A percentile compares a stretch with the other conserved stretches of the same genome.
These are phyloP conservation scores for Suillus subalutaceus DNA, from an alignment of 768 basidiomycete species.

Conservation along the genomic window DNA sequence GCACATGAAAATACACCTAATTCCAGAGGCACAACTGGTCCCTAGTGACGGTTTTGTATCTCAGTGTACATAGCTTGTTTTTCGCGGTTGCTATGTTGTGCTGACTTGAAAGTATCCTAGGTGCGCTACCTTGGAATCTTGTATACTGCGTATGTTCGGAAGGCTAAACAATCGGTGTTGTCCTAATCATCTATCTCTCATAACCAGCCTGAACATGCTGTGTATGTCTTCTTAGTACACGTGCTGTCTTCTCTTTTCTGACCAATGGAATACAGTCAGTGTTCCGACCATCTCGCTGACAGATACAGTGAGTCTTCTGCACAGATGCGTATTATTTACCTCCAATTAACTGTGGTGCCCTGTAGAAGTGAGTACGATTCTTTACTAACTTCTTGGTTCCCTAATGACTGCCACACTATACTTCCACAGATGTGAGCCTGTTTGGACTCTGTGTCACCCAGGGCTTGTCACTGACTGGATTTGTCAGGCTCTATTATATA, in stretches of 20 bases:
- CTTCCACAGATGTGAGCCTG: not conserved
- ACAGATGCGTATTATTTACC: not conserved
- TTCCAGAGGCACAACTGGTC: not conserved
- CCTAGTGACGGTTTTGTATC: not conserved
- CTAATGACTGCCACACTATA: not conserved
- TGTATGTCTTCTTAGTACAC: not conserved
- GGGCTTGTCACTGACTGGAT: not conserved
- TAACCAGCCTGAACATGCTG: not conserved
- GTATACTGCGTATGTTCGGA: not conserved
- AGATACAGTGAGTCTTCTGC: not conserved
- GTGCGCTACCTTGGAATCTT: not conserved
- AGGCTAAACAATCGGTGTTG: not conserved
- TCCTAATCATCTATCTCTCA: not conserved
- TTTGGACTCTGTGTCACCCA: not conserved
- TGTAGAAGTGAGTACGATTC: not conserved
- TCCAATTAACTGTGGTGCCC: not conserved
- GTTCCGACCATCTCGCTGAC: not conserved
- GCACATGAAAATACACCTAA: not conserved
- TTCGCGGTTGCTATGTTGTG: not conserved
- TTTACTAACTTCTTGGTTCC: not conserved
- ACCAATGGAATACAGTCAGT: not conserved
- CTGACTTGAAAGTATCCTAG: not conserved
- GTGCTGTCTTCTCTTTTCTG: not conserved
- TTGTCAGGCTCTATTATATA: no score
- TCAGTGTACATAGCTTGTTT: not conserved